These are phyloP conservation scores for Eutrema yunnanense DNA, from an alignment of 345 rosid species.

Conservation along the genomic window DNA sequence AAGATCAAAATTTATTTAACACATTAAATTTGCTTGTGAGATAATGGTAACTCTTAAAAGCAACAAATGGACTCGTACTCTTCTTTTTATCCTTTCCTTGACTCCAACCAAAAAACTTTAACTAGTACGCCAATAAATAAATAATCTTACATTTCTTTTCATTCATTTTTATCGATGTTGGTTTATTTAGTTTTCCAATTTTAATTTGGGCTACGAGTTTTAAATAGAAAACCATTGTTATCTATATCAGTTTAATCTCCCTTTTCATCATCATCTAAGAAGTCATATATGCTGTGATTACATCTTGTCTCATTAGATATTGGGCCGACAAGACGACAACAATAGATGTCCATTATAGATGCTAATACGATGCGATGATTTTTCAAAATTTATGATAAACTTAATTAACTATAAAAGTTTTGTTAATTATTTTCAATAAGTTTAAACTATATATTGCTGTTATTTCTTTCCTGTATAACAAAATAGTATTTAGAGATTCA, in stretches of 20 bases:
- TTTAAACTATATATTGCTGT: neutral
- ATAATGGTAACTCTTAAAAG: neutral
- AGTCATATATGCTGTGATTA: neutral
- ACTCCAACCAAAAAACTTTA: neutral
- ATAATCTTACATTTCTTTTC: neutral
- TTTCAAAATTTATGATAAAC: neutral
- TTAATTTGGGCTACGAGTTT: neutral
- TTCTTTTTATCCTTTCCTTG: neutral
- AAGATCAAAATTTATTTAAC: neutral
- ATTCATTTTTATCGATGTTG: neutral
- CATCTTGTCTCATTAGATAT: neutral
- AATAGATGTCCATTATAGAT: neutral
- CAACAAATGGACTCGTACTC: neutral
- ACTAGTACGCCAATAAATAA: neutral
- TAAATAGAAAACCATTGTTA: neutral
- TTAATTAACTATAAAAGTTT: neutral
- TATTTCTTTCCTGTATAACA: neutral
- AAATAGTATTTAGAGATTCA: neutral
- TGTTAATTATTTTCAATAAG: neutral
- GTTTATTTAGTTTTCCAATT: neutral
- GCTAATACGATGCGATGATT: neutral
- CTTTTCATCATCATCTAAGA: neutral
- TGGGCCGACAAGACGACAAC: neutral
- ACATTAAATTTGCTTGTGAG: constrained; percentile 4
- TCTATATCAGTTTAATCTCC: neutral